phyloP scores from a whole-genome alignment of 2,329 filamentous ascomycete genomes.

The Xylariaceae sp. region DNA sequence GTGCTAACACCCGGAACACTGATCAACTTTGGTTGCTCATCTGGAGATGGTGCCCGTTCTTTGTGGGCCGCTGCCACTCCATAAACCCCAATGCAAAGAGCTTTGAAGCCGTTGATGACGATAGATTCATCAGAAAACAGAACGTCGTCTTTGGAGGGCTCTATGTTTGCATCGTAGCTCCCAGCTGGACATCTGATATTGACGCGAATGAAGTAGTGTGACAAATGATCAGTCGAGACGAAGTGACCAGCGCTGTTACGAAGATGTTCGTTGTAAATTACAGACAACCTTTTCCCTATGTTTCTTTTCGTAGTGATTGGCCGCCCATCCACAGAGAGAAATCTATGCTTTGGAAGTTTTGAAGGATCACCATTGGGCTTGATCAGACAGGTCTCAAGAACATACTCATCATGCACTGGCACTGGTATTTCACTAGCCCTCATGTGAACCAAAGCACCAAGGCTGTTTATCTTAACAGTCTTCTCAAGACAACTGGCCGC shows the following conservation, averaged over 20 bases:
- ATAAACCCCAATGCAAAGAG: slow-evolving; percentile 40
- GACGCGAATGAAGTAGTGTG: slow-evolving; percentile 59
- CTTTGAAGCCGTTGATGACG: slow-evolving; percentile 42
- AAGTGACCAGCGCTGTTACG: no score
- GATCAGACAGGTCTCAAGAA: slow-evolving; percentile 56
- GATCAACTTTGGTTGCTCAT: no score
- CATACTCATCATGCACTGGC: slow-evolving; percentile 28
- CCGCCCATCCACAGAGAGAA: slow-evolving; percentile 64
- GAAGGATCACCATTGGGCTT: slow-evolving; percentile 39
- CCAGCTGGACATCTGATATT: slow-evolving; percentile 57
- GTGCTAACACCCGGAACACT: no score
- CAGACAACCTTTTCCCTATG: slow-evolving; percentile 54
- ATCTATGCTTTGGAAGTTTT: slow-evolving; percentile 48
- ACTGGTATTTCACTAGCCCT: slow-evolving; percentile 3
- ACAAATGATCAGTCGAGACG: slow-evolving; percentile 10
- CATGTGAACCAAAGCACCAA: slow-evolving; percentile 2
- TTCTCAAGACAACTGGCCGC: slow-evolving; percentile 49
- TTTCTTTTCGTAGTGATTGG: slow-evolving; percentile 55
- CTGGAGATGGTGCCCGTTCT: no score
- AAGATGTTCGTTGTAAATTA: slow-evolving; percentile 44
- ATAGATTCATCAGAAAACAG: slow-evolving; percentile 55
- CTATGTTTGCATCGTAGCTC: slow-evolving; percentile 68
- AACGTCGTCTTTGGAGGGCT: slow-evolving; percentile 68
- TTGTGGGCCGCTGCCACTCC: no score
- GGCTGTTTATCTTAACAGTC: slow-evolving; percentile 9